Conservation (phyloP, 2,329 filamentous ascomycete species). For the Aspergillus sp. region DNA sequence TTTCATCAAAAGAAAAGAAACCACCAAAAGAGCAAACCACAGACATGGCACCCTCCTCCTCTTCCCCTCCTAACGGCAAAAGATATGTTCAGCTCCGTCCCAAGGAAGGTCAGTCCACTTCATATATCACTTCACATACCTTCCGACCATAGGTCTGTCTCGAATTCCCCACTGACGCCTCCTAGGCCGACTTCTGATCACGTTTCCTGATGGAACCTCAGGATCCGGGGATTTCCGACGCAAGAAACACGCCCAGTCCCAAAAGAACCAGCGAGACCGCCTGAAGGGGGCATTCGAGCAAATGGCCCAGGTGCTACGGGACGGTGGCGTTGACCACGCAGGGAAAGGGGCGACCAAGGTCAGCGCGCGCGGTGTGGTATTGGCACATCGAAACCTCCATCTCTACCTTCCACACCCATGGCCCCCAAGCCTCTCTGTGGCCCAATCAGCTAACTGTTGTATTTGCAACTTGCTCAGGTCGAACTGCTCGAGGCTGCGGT, state of each 20-base stretch:
- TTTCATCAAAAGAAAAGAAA: neutral
- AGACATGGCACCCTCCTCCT: neutral
- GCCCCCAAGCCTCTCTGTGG: neutral
- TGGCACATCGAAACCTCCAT: neutral
- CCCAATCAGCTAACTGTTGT: neutral
- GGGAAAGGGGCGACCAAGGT: slow-evolving; percentile 5
- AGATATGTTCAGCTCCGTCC: slow-evolving; percentile 3
- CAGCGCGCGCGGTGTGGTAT: neutral
- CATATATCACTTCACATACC: too few relatives aligned
- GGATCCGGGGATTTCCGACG: neutral
- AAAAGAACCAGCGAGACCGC: slow-evolving; percentile 7
- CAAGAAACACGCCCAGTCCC: slow-evolving; percentile 5
- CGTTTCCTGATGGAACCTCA: neutral
- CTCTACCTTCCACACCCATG: neutral
- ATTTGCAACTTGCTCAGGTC: slow-evolving; percentile 4
- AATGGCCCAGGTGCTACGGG: slow-evolving; percentile 3
- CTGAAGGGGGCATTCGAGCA: slow-evolving; percentile 5
- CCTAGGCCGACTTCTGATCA: slow-evolving; percentile 1
- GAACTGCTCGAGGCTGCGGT: slow-evolving; percentile 15
- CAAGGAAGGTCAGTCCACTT: slow-evolving; percentile 3
- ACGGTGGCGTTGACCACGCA: slow-evolving; percentile 1
- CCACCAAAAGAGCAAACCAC: neutral
- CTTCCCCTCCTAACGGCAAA: neutral
- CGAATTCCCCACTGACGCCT: neutral
- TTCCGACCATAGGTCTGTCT: neutral